Evolutionary conservation across 768 basidiomycete species (phyloP).

Genomic region (Hortiboletus campestris): DNA sequence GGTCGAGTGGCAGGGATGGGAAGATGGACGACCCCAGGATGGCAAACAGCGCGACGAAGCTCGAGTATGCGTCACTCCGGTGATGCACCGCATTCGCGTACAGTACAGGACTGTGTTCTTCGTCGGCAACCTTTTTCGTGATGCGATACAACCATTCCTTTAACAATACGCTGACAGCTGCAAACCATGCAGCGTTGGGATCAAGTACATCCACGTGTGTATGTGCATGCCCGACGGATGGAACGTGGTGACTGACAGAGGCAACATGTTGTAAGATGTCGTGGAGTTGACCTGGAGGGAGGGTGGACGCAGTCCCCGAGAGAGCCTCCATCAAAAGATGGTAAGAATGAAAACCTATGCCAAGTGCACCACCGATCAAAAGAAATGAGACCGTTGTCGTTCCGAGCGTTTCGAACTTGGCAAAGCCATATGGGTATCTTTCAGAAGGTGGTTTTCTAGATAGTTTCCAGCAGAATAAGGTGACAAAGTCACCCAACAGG

Average conservation of each 20-base stretch:
- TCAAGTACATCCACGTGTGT: constrained; percentile 62
- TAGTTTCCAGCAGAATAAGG: constrained; percentile 83
- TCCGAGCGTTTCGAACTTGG: constrained; percentile 94
- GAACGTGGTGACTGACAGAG: constrained; percentile 52
- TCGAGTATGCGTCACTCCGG: constrained; percentile 95
- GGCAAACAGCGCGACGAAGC: constrained; percentile 85
- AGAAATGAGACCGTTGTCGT: constrained; percentile 88
- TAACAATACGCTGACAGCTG: constrained; percentile 68
- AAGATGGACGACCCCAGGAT: constrained; percentile 89
- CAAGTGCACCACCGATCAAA: constrained; percentile 78
- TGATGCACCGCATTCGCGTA: constrained; percentile 97
- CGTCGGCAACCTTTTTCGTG: constrained; percentile 86
- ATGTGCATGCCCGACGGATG: constrained; percentile 53
- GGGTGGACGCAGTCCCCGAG: constrained; percentile 55
- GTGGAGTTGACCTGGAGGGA: constrained; percentile 64
- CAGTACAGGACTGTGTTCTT: constrained; percentile 88
- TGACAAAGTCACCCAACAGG: constrained; percentile 87
- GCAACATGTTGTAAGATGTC: constrained; percentile 59
- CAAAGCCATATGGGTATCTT: constrained; percentile 83
- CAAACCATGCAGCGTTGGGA: constrained; percentile 97
- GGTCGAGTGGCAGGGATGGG: constrained; percentile 86
- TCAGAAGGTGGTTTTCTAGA: constrained; percentile 79
- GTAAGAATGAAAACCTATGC: constrained; percentile 89
- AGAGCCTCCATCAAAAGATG: constrained; percentile 77
- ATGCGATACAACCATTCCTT: constrained; percentile 95